Evolutionary conservation across 2,329 filamentous ascomycete genomes (phyloP), one percentile per base, ranked within the genome.

Genomic region (Pseudomassariella vexata): DNA sequence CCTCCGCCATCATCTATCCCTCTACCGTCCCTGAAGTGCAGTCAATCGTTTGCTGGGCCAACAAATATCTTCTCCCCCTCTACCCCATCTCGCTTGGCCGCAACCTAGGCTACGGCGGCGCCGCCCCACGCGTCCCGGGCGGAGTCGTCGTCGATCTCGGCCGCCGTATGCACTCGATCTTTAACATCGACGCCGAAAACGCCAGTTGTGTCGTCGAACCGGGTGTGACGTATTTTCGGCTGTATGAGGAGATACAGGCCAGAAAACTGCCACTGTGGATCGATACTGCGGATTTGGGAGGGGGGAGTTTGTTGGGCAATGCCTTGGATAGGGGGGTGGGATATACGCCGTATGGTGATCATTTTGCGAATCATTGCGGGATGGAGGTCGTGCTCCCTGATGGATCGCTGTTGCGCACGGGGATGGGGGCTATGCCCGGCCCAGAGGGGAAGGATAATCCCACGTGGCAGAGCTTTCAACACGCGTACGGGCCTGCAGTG

Each of bases 131-230:
- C 19, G 65, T 75, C 1, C 63, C 63, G 0, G 70, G 70, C 5
- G 63, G 61, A n/a, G 54, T 74, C 1, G 62, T 64, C 4, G 33
- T 75, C 12, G 67, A 74, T 38, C 55, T 75, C 12, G 70, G 70
- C 4, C 61, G 52, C 24, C 57, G 66, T 23, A 72, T 77, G 70
- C 66, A 68, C 45, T 62, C 58, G 41, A 59, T 77, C 6, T 44
- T 76, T 6, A 57, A 70, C 24, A 61, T 76, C 11, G 65, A 71
- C 44, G 59, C 56, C 1, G 62, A 69, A 11, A 63, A 62, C 24
- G 67, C 65, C 14, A 71, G 60, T 34, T 67, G 60, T 27, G 49
- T 76, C 1, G 58, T 77, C 3, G 71, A 76, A 46, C 73, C 73
- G 0, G 72, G 73, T 1, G 72, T 76, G 0, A 68, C 70, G 0